These are phyloP conservation scores for Sisymbrium altissimum DNA, from an alignment of 345 rosid genomes.

Conservation along the genomic window DNA sequence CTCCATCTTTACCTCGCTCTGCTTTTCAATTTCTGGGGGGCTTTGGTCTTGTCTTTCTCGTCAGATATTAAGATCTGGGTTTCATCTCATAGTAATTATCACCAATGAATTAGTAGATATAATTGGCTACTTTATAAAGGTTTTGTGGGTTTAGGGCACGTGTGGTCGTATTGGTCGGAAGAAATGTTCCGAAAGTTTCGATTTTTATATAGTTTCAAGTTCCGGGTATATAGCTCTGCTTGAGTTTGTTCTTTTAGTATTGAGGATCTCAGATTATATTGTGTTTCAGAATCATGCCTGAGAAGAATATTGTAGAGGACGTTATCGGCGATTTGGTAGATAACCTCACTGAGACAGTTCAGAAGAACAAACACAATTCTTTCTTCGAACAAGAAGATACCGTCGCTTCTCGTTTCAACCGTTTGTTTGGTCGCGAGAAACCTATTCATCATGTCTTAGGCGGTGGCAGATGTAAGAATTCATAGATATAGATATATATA, in stretches of 20 bases:
- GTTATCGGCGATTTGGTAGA: slow-evolving; percentile 57
- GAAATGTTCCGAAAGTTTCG: slow-evolving; percentile 3
- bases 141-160: not conserved
- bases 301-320: slow-evolving; percentile 61
- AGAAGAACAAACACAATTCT: slow-evolving; percentile 59
- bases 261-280: slow-evolving; percentile 4
- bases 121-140: not conserved
- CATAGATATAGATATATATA: too few relatives aligned
- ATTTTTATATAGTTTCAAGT: not conserved
- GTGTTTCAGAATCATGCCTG: slow-evolving; percentile 59
- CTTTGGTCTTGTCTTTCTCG: not conserved
- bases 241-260: not conserved
- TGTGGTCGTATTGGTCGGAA: not conserved
- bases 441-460: slow-evolving; percentile 75
- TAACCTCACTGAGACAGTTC: slow-evolving; percentile 52
- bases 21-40: slow-evolving; percentile 13
- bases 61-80: slow-evolving; percentile 16
- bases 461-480: slow-evolving; percentile 71
- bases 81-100: slow-evolving; percentile 9
- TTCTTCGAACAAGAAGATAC: slow-evolving; percentile 61
- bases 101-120: not conserved
- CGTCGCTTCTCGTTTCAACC: slow-evolving; percentile 53
- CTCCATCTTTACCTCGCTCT: not conserved
- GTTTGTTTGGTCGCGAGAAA: slow-evolving; percentile 81
- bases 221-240: not conserved